These are phyloP conservation scores for Clathrus columnatus DNA, from an alignment of 768 basidiomycete genomes.

Conservation along the genomic window DNA sequence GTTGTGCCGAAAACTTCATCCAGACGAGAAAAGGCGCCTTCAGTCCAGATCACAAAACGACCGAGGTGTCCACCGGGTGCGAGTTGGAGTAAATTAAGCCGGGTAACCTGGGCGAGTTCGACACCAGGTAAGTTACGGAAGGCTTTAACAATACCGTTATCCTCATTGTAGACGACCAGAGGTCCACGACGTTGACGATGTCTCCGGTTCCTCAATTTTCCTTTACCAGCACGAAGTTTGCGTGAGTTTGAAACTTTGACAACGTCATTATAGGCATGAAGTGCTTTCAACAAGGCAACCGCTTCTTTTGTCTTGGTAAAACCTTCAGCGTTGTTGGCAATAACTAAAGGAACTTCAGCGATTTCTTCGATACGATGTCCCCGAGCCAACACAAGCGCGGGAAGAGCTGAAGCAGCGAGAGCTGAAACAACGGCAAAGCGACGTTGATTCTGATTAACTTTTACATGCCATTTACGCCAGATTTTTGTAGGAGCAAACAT, in stretches of 20 bases:
- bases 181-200: slow-evolving; percentile 97
- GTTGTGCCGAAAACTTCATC: slow-evolving; percentile 95
- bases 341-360: slow-evolving; percentile 92
- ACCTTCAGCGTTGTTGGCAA: slow-evolving; percentile 70
- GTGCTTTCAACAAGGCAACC: slow-evolving; percentile 81
- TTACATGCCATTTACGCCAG: slow-evolving; percentile 99
- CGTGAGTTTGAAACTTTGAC: slow-evolving; percentile 96
- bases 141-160: slow-evolving; percentile 94
- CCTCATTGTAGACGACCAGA: slow-evolving; percentile 93
- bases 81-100: slow-evolving; percentile 96
- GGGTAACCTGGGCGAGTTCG: slow-evolving; percentile 88
- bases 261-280: slow-evolving; percentile 87
- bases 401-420: slow-evolving; percentile 93
- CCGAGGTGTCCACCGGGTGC: slow-evolving; percentile 99
- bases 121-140: slow-evolving; percentile 99
- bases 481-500: slow-evolving; percentile 99
- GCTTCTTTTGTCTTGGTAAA: slow-evolving; percentile 97
- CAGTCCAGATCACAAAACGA: slow-evolving; percentile 99
- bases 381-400: slow-evolving; percentile 96
- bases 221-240: slow-evolving; percentile 94
- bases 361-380: slow-evolving; percentile 98
- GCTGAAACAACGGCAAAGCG: slow-evolving; percentile 97
- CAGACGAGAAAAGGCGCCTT: slow-evolving; percentile 83
- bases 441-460: slow-evolving; percentile 98
- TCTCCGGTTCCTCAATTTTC: slow-evolving; percentile 93